phyloP scores from a whole-genome alignment of 805 yeast species.

The Candida vartiovaarae region DNA sequence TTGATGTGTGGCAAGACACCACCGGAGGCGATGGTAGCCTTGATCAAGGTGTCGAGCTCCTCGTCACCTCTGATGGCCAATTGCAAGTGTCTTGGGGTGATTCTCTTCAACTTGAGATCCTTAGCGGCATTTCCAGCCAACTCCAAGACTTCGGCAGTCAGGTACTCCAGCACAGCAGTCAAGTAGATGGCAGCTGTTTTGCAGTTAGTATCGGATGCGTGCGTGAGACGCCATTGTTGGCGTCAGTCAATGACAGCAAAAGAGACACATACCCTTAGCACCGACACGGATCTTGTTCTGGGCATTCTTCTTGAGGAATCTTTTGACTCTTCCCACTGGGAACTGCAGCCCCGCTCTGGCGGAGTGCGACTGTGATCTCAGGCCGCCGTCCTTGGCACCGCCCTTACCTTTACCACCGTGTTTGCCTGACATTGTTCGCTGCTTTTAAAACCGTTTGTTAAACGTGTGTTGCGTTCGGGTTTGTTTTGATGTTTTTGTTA shows the following conservation, averaged over 20 bases:
- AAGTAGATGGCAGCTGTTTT: slow-evolving; percentile 76
- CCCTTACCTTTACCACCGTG: slow-evolving; percentile 97
- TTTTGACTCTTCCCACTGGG: slow-evolving; percentile 98
- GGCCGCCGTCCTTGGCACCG: slow-evolving; percentile 63
- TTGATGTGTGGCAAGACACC: slow-evolving; percentile 77
- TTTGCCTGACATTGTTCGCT: slow-evolving; percentile 75
- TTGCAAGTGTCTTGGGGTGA: slow-evolving; percentile 95
- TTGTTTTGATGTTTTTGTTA: slow-evolving; percentile 4
- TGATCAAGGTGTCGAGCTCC: slow-evolving; percentile 87
- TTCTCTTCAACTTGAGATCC: slow-evolving; percentile 91
- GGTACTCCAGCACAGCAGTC: slow-evolving; percentile 91
- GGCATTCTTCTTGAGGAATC: slow-evolving; percentile 88
- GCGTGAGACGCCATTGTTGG: neutral
- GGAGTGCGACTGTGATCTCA: slow-evolving; percentile 75
- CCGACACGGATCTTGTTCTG: slow-evolving; percentile 83
- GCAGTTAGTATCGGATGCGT: slow-evolving; percentile 5
- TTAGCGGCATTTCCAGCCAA: slow-evolving; percentile 98
- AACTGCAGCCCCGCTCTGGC: slow-evolving; percentile 93
- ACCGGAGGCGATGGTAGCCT: slow-evolving; percentile 96
- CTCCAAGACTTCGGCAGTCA: slow-evolving; percentile 95
- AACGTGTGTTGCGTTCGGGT: slow-evolving; percentile 3
- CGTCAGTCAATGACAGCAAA: too few relatives aligned
- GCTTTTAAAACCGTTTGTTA: neutral
- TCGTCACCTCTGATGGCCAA: slow-evolving; percentile 98
- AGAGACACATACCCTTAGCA: slow-evolving; percentile 38